These are phyloP conservation scores for Priceomyces castillae DNA, from an alignment of 805 yeast genomes.

Conservation along the genomic window DNA sequence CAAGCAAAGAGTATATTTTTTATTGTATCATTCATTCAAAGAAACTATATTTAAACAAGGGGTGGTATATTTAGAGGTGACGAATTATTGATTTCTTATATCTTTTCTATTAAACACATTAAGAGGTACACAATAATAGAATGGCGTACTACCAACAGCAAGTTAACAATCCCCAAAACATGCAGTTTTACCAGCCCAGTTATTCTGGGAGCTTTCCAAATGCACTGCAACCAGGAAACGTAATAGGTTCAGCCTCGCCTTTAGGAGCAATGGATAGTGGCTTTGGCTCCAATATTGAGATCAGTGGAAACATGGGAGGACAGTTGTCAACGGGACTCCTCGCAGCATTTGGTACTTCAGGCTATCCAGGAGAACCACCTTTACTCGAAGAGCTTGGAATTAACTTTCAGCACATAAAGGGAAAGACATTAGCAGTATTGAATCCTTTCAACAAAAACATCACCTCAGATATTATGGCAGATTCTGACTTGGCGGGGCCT, in stretches of 20 bases:
- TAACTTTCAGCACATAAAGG: slow-evolving; percentile 81
- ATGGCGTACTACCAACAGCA: slow-evolving; percentile 45
- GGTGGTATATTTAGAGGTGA: background rate
- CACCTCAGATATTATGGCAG: slow-evolving; percentile 73
- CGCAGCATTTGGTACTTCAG: slow-evolving; percentile 90
- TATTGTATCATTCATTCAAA: background rate
- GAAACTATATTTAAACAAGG: background rate
- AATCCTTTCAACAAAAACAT: slow-evolving; percentile 65
- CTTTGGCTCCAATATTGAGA: slow-evolving; percentile 35
- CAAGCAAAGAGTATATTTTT: background rate
- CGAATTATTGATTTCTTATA: background rate
- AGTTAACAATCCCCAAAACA: slow-evolving; percentile 30
- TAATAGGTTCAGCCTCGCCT: slow-evolving; percentile 10
- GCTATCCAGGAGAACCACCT: slow-evolving; percentile 95
- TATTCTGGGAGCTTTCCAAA: slow-evolving; percentile 31
- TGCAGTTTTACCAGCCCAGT: slow-evolving; percentile 44
- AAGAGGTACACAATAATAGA: background rate
- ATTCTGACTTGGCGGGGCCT: slow-evolving; percentile 95
- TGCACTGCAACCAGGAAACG: slow-evolving; percentile 12
- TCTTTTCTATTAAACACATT: background rate
- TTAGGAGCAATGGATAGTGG: slow-evolving; percentile 41
- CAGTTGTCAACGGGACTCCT: slow-evolving; percentile 70
- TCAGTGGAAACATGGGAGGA: slow-evolving; percentile 45
- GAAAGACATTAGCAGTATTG: slow-evolving; percentile 82
- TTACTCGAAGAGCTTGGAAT: slow-evolving; percentile 90